These are phyloP conservation scores for Cryptosporidium parvum DNA, from an alignment of 169 alveolate genomes.

Conservation along the genomic window DNA sequence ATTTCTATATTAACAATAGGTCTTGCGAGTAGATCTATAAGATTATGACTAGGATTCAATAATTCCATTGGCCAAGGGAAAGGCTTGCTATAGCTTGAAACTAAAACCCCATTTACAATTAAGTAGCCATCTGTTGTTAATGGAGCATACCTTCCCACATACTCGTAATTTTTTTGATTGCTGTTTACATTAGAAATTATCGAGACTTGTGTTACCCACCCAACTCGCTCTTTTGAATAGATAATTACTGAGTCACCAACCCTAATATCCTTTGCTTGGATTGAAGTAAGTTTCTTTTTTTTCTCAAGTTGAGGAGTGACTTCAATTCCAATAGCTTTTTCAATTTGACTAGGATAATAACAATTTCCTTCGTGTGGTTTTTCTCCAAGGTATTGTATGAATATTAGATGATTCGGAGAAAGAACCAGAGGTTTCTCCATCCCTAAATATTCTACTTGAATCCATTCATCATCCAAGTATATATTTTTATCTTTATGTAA, in stretches of 20 bases:
- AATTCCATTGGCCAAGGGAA: constrained; percentile 63
- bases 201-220: constrained; percentile 52
- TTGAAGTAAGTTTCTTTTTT: not conserved
- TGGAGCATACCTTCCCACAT: constrained; percentile 65
- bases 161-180: not conserved
- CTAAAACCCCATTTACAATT: constrained; percentile 63
- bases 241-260: constrained; percentile 40
- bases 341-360: not conserved
- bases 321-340: not conserved
- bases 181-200: not conserved
- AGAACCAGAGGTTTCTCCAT: constrained; percentile 36
- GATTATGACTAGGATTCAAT: constrained; percentile 28
- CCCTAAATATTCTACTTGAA: constrained; percentile 18
- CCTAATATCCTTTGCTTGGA: constrained; percentile 28
- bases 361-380: constrained; percentile 61
- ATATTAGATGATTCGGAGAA: constrained; percentile 61
- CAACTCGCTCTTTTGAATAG: constrained; percentile 20
- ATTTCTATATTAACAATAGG: constrained; percentile 23
- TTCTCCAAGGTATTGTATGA: constrained; percentile 27
- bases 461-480: constrained; percentile 52
- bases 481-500: constrained; percentile 38
- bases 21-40: constrained; percentile 12
- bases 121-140: constrained; percentile 43
- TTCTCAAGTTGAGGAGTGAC: not conserved
- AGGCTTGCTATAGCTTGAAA: constrained; percentile 71